phyloP scores from a whole-genome alignment of 345 rosid species.

The Aegle marmelos region DNA sequence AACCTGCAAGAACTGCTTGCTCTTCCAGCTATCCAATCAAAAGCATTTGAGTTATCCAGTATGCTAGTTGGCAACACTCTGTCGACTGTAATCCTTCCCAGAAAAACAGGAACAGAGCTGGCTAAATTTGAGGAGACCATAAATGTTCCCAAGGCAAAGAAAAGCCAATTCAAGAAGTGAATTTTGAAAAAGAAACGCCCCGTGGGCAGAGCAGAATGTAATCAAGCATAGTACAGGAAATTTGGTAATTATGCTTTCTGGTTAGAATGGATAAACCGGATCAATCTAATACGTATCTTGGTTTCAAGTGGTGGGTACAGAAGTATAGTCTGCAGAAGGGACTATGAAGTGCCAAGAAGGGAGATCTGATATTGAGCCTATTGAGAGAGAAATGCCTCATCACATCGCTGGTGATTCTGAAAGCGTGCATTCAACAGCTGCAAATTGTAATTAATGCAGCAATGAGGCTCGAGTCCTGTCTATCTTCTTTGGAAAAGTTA shows the following conservation, averaged over 20 bases:
- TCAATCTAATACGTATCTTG: conserved; percentile 19
- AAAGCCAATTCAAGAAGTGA: conserved; percentile 52
- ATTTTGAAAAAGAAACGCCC: conserved; percentile 24
- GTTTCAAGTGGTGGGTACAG: conserved; percentile 1
- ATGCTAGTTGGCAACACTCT: conserved; percentile 26
- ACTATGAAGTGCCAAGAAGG: conserved; percentile 9
- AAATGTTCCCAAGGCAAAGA: conserved; percentile 58
- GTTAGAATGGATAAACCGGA: conserved; percentile 10
- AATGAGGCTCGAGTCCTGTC: conserved; percentile 1
- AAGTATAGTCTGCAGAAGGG: conserved; percentile 3
- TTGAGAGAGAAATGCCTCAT: conserved; percentile 16
- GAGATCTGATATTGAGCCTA: conserved; percentile 3
- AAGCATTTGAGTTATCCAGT: conserved; percentile 33
- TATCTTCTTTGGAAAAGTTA: background rate
- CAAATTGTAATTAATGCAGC: conserved; percentile 18
- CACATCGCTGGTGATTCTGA: conserved; percentile 21
- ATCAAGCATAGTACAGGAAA: conserved; percentile 10
- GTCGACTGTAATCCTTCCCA: conserved; percentile 68
- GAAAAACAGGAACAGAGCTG: conserved; percentile 50
- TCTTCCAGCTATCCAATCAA: conserved; percentile 59
- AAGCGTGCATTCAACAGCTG: conserved; percentile 4
- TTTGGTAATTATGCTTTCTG: background rate
- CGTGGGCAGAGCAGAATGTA: conserved; percentile 3
- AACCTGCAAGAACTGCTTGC: conserved; percentile 92
- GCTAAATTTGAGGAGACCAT: conserved; percentile 30